Percentiles rank a stretch among this genome's conserved stretches.
Evolutionary conservation across 257 asterid species (phyloP).

Genomic region (Fraxinus quadrangulata): DNA sequence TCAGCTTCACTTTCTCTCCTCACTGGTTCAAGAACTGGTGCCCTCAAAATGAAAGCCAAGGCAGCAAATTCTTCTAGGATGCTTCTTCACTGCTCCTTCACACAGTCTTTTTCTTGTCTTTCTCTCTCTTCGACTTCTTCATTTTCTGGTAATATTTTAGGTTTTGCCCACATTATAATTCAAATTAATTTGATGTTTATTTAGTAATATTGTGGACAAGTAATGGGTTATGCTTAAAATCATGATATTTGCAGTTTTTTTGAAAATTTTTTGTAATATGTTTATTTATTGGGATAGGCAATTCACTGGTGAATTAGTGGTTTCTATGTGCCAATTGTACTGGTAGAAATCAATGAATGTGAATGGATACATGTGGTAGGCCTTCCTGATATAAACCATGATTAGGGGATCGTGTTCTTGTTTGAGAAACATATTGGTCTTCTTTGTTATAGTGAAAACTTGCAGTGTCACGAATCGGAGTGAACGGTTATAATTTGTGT

Average conservation of each 20-base stretch:
- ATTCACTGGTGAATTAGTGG: not conserved
- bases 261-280: no score
- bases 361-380: not conserved
- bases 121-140: no score
- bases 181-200: no score
- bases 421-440: not conserved
- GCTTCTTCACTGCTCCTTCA: no score
- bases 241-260: no score
- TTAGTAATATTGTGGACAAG: no score
- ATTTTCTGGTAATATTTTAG: no score
- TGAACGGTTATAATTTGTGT: not conserved
- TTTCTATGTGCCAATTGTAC: conserved; percentile 1
- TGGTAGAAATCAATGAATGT: not conserved
- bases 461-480: not conserved
- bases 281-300: no score
- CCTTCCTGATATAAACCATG: not conserved
- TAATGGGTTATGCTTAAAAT: no score
- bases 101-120: no score
- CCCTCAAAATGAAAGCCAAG: not conserved
- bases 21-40: conserved; percentile 44
- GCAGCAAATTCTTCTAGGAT: no score
- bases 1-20: conserved; percentile 64
- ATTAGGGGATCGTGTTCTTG: not conserved
- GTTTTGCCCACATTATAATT: no score
- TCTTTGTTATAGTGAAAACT: not conserved